Percentiles rank a stretch among this genome's conserved stretches.
phyloP scores from a whole-genome alignment of 2,329 filamentous ascomycete genomes.

The Pseudogymnoascus sp. region DNA sequence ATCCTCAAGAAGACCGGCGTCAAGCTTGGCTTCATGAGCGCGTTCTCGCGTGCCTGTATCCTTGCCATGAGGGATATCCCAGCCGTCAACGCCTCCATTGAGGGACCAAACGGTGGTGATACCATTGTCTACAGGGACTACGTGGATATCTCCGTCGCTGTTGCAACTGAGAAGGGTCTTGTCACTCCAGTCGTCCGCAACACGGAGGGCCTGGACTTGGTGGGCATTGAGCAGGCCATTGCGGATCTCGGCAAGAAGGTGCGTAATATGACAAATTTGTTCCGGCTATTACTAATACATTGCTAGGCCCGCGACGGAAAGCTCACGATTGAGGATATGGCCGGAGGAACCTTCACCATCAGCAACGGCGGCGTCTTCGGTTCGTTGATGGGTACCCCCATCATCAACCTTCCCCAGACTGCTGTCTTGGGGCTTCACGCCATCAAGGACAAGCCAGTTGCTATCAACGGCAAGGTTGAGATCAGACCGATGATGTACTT shows the following conservation, averaged over 20 bases:
- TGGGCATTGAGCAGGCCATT: conserved; percentile 84
- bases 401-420: conserved; percentile 94
- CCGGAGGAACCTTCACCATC: conserved; percentile 95
- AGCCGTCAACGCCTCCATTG: conserved; percentile 91
- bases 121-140: conserved; percentile 98
- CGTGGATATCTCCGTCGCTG: conserved; percentile 93
- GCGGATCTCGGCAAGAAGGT: conserved; percentile 95
- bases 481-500: conserved; percentile 99
- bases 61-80: conserved; percentile 94
- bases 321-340: conserved; percentile 98
- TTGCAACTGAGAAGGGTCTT: conserved; percentile 93
- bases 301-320: conserved; percentile 82
- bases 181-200: conserved; percentile 96
- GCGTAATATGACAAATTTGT: conserved; percentile 17
- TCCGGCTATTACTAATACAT: conserved; percentile 12
- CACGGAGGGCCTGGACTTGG: conserved; percentile 76
- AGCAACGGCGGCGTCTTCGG: conserved; percentile 97
- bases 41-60: conserved; percentile 83
- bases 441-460: conserved; percentile 90
- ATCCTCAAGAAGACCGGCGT: conserved; percentile 92
- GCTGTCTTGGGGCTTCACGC: conserved; percentile 89
- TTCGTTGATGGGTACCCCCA: conserved; percentile 93
- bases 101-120: conserved; percentile 88
- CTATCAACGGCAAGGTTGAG: conserved; percentile 86
- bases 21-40: conserved; percentile 99